Evolutionary conservation across 202 grass and related monocot species (phyloP), one percentile per base, ranked within the genome.

Genomic region (Elaeis oleifera): DNA sequence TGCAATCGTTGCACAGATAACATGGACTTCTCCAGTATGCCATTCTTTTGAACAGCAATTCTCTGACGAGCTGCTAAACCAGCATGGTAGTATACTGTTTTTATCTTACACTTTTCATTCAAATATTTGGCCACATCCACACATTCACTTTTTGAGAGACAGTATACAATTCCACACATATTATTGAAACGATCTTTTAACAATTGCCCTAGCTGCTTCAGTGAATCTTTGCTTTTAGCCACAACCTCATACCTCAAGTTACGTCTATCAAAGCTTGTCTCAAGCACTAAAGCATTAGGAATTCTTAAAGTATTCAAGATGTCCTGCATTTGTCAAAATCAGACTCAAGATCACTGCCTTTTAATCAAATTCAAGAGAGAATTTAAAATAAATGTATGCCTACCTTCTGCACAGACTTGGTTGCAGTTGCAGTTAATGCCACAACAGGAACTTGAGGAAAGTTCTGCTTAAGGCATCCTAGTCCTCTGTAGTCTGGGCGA

Each of bases 351-450:
- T 13, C 11, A 13, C 9, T 3, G 36, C 36, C 11, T 44, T 44
- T 44, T 44, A 13, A 44, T 14, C 8, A 44, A 44, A 14, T 44
- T 44, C 8, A 44, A 13, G 2, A 44, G 11, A 44, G 36, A 44
- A 44, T 44, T 31, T 3, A 44, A 44, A 9, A 44, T 2, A 36
- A 36, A 36, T 36, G 27, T n/a, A 53, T 73, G 65, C 19, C 58
- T 74, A 96, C 92, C 81, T 86, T 78, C 69, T 57, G 17, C 27
- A 96, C 92, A 61, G 75, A 79, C 80, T 78, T 76, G 53, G 92
- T 96, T 29, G 92, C 84, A 74, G 87, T 91, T 63, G 92, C 92
- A 81, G 92, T 96, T 77, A 91, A 79, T 74, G 84, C 92, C 79
- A 96, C 91, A 13, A 96, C 72, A 63, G 87, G 77, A 4, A 96